phyloP scores from a whole-genome alignment of 2,329 filamentous ascomycete genomes.

The Fonsecaea erecta region DNA sequence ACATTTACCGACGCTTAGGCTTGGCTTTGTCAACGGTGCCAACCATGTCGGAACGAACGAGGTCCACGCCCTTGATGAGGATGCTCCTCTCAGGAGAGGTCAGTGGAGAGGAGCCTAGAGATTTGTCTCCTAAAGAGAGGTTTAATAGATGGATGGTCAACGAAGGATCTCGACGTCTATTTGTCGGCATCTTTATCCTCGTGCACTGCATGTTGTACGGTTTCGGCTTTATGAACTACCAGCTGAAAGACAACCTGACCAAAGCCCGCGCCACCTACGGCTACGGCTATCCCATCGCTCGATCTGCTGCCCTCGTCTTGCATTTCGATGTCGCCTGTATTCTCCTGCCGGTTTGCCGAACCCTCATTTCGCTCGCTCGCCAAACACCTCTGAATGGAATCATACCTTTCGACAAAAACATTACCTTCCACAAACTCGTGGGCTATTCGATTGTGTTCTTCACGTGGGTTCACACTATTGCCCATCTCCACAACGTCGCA shows the following conservation, averaged over 20 bases:
- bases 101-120: slow-evolving; percentile 72
- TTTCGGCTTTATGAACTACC: slow-evolving; percentile 80
- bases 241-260: slow-evolving; percentile 73
- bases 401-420: slow-evolving; percentile 67
- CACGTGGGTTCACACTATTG: slow-evolving; percentile 84
- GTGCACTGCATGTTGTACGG: slow-evolving; percentile 76
- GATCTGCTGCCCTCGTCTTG: slow-evolving; percentile 74
- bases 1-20: background rate
- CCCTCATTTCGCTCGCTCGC: slow-evolving; percentile 77
- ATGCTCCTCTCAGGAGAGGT: slow-evolving; percentile 84
- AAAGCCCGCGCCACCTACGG: slow-evolving; percentile 71
- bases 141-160: slow-evolving; percentile 90
- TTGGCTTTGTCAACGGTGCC: slow-evolving; percentile 14
- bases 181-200: slow-evolving; percentile 75
- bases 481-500: slow-evolving; percentile 86
- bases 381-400: slow-evolving; percentile 84
- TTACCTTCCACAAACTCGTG: slow-evolving; percentile 79
- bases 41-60: slow-evolving; percentile 63
- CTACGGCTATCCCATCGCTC: slow-evolving; percentile 75
- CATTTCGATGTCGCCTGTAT: slow-evolving; percentile 82
- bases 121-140: slow-evolving; percentile 70
- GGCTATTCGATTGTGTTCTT: slow-evolving; percentile 90
- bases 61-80: slow-evolving; percentile 80
- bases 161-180: slow-evolving; percentile 81
- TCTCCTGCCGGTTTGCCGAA: slow-evolving; percentile 73